phyloP scores from a whole-genome alignment of 1,284 basidiomycete species.

The Ustanciosporium gigantosporum region DNA sequence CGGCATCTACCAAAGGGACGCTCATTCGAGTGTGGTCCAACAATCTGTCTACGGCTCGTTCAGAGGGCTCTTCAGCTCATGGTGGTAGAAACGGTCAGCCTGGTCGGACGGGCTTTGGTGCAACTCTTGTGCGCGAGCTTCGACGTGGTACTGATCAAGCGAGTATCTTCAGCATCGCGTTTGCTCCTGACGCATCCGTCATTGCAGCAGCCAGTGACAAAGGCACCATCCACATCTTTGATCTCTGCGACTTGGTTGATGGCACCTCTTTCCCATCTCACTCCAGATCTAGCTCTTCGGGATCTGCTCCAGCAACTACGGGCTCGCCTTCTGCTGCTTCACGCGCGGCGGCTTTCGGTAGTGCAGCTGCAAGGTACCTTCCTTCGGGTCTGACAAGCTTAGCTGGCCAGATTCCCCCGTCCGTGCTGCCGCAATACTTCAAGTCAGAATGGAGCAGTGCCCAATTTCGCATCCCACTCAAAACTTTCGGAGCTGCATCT shows the following conservation, averaged over 20 bases:
- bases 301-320: no score
- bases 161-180: slow-evolving; percentile 45
- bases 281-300: not conserved
- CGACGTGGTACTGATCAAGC: slow-evolving; percentile 49
- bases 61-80: not conserved
- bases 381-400: slow-evolving; percentile 33
- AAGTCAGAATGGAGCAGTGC: slow-evolving; percentile 50
- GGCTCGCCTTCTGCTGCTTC: slow-evolving; percentile 3
- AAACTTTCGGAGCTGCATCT: slow-evolving; percentile 36
- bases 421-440: slow-evolving; percentile 48
- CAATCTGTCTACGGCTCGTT: slow-evolving; percentile 1
- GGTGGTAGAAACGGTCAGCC: slow-evolving; percentile 1
- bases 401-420: slow-evolving; percentile 36
- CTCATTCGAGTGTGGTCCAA: slow-evolving; percentile 49
- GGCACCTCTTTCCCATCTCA: not conserved
- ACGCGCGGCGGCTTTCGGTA: slow-evolving; percentile 15
- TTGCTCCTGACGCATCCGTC: slow-evolving; percentile 35
- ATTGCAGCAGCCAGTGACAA: slow-evolving; percentile 54
- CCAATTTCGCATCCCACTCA: slow-evolving; percentile 48
- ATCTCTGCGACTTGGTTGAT: slow-evolving; percentile 6
- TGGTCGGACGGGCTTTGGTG: slow-evolving; percentile 25
- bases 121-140: slow-evolving; percentile 38
- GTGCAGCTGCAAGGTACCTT: slow-evolving; percentile 32
- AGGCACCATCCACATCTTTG: slow-evolving; percentile 53
- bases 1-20: slow-evolving; percentile 49